Conservation (phyloP, 192 early-diverging fungal species). For the Linderina pennispora region DNA sequence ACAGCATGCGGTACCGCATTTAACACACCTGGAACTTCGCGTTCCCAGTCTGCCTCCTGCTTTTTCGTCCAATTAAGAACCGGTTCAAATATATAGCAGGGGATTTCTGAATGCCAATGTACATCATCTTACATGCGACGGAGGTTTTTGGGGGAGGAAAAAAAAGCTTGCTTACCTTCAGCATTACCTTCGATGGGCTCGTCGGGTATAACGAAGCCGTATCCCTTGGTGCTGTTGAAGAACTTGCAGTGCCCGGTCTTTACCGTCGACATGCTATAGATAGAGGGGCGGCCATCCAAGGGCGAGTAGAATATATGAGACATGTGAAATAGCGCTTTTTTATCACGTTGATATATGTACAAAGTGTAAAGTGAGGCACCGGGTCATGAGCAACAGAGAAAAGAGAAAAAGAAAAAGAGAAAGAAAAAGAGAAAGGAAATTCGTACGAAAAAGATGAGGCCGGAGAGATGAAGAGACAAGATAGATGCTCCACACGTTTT, state of each 20-base stretch:
- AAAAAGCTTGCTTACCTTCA: slow-evolving; percentile 85
- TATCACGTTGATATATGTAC: neutral
- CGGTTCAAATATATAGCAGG: too few relatives aligned
- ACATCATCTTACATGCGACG: too few relatives aligned
- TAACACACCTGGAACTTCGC: too few relatives aligned
- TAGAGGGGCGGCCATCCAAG: neutral
- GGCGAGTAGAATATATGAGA: slow-evolving; percentile 5
- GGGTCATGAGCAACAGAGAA: neutral
- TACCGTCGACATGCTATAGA: slow-evolving; percentile 15
- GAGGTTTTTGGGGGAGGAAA: too few relatives aligned
- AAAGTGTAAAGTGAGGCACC: neutral
- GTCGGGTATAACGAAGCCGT: slow-evolving; percentile 80
- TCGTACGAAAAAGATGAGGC: too few relatives aligned
- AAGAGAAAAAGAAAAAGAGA: neutral
- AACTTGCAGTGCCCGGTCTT: slow-evolving; percentile 66
- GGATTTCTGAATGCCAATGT: too few relatives aligned
- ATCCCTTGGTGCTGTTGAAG: slow-evolving; percentile 83
- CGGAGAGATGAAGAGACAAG: neutral
- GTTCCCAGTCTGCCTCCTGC: too few relatives aligned
- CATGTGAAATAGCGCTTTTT: neutral
- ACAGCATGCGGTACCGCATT: too few relatives aligned
- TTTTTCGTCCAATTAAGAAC: too few relatives aligned
- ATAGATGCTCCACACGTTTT: too few relatives aligned
- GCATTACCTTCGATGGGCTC: slow-evolving; percentile 55
- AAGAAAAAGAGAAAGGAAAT: neutral